Base-by-base conservation (phyloP, 148 eudicot genomes). In the Camellia sinensis region DNA sequence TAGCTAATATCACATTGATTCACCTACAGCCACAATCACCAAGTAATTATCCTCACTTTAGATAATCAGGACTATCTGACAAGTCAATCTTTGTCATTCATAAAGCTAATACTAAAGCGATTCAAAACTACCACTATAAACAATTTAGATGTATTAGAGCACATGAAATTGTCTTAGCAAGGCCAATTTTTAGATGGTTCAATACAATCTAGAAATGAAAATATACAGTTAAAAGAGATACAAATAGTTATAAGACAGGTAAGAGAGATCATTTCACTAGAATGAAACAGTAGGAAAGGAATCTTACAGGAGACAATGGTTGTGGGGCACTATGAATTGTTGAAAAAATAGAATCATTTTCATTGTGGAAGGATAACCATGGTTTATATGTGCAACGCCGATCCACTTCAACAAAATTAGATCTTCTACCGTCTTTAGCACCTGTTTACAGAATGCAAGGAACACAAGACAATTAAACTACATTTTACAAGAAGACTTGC, bases 371-470 rank as follows among this genome's bases (percentile, higher is more conserved):
- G 11, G 84, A 63, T 80, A 45, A 72, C 83, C 84, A 72, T 10
- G 88, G 85, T 46, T 53, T 60, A 67, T 89, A 90, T 43, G 90
- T 88, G 54, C 77, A 54, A 75, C 91, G 90, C 6, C 83, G 78
- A 82, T 86, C 89, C 48, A 64, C 54, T 43, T 52, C 84, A 45
- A 44, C 41, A 61, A 43, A 19, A 64, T 10, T 60, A 3, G 73
- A 59, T n/a, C 70, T 80, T 77, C 70, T 81, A 71, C 75, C 80
- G 70, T 81, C 75, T 80, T 22, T 75, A 73, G 40, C 77, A 75
- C 87, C 91, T 90, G 87, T 57, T 80, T 72, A 52, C 69, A 82
- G 75, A 73, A 1, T 6, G 45, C 11, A 62, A 59, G 11, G 59
- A 70, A 37, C 8, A 67, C 37, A 46, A 74, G 7, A 21, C 61